Evolutionary conservation across 345 rosid genomes (phyloP).

Genomic region (Chamaenerion angustifolium): DNA sequence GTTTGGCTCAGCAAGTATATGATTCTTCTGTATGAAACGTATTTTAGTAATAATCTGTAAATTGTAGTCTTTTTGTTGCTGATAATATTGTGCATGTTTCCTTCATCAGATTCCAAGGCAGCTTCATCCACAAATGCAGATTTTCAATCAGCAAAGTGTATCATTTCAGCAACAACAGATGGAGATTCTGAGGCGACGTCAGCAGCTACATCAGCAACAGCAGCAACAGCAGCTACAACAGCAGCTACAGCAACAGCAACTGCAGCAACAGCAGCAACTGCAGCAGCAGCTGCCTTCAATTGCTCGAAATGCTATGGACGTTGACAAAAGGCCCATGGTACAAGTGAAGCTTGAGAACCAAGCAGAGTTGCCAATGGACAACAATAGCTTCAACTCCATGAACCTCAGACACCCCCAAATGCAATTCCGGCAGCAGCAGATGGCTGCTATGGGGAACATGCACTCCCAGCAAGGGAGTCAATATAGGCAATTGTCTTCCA

Average conservation of each 20-base stretch:
- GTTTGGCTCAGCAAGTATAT: conserved; percentile 65
- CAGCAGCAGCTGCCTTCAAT: conserved; percentile 24
- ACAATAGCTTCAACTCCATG: conserved; percentile 41
- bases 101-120: conserved; percentile 51
- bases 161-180: conserved; percentile 40
- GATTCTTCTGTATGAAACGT: neutral
- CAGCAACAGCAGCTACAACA: conserved; percentile 37
- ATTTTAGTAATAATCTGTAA: no score
- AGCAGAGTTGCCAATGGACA: conserved; percentile 51
- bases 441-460: conserved; percentile 50
- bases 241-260: conserved; percentile 58
- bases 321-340: conserved; percentile 57
- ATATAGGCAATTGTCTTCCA: conserved; percentile 48
- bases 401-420: conserved; percentile 46
- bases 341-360: conserved; percentile 72
- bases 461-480: conserved; percentile 56
- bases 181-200: conserved; percentile 53
- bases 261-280: conserved; percentile 37
- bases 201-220: conserved; percentile 4
- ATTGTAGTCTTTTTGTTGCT: neutral
- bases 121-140: conserved; percentile 49
- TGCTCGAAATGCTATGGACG: conserved; percentile 48
- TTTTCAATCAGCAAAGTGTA: no score
- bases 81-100: conserved; percentile 2
- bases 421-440: conserved; percentile 53